Percentiles rank a stretch among this genome's conserved stretches.
phyloP scores from a whole-genome alignment of 768 basidiomycete genomes.

The Pisolithus orientalis region DNA sequence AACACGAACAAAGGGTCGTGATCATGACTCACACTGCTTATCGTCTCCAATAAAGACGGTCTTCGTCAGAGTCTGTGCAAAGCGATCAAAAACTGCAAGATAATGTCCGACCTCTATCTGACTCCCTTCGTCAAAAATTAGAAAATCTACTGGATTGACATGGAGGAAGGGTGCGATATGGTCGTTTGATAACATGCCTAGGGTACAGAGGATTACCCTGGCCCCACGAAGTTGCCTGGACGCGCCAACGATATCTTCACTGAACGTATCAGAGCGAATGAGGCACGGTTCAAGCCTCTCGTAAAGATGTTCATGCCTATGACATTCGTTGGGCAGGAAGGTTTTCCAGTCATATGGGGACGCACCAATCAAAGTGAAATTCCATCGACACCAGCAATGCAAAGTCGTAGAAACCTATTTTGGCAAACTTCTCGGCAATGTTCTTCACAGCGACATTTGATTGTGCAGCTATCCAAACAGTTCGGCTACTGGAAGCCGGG shows the following conservation, averaged over 20 bases:
- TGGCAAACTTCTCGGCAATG: slow-evolving; percentile 40
- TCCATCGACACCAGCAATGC: slow-evolving; percentile 39
- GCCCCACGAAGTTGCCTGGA: slow-evolving; percentile 21
- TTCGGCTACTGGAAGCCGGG: slow-evolving; percentile 1
- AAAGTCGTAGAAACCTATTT: slow-evolving; percentile 28
- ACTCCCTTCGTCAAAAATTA: slow-evolving; percentile 44
- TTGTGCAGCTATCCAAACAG: slow-evolving; percentile 39
- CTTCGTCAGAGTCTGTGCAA: slow-evolving; percentile 22
- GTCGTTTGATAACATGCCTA: slow-evolving; percentile 39
- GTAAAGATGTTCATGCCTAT: slow-evolving; percentile 50
- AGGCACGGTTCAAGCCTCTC: slow-evolving; percentile 25
- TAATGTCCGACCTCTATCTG: slow-evolving; percentile 41
- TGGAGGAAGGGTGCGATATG: slow-evolving; percentile 9
- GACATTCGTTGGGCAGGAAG: neutral
- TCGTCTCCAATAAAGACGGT: slow-evolving; percentile 36
- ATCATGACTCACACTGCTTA: slow-evolving; percentile 27
- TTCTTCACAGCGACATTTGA: slow-evolving; percentile 50
- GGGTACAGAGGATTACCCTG: slow-evolving; percentile 40
- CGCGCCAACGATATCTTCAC: slow-evolving; percentile 8
- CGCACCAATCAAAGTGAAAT: slow-evolving; percentile 42
- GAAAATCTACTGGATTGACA: slow-evolving; percentile 28
- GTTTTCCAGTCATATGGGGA: neutral
- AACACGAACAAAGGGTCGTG: neutral
- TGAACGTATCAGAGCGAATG: slow-evolving; percentile 32
- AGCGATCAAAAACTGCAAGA: slow-evolving; percentile 28